Percentiles rank a stretch among this genome's conserved stretches.
These are phyloP conservation scores for Fusarium irregulare DNA, from an alignment of 2,329 filamentous ascomycete species.

Conservation along the genomic window DNA sequence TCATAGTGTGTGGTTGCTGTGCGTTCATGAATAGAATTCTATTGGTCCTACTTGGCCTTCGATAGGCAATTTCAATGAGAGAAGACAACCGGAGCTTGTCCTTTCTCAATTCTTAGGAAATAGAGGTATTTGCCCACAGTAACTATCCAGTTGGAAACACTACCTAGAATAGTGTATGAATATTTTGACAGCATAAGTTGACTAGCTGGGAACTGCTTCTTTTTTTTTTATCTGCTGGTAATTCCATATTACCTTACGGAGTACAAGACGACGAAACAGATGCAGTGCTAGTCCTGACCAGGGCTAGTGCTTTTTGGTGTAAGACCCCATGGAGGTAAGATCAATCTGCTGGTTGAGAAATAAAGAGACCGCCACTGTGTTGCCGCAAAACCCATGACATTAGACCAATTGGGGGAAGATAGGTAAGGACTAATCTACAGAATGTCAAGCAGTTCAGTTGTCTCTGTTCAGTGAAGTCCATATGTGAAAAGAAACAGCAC, in stretches of 20 bases:
- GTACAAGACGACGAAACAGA: not conserved
- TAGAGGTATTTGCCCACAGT: not conserved
- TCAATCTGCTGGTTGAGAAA: not conserved
- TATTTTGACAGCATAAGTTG: not conserved
- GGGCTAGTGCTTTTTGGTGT: not conserved
- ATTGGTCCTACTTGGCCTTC: not conserved
- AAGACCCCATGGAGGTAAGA: not conserved
- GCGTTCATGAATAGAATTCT: not conserved
- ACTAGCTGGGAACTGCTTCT: not conserved
- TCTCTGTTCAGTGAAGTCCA: not conserved
- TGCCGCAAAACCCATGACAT: not conserved
- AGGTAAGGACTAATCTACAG: not conserved
- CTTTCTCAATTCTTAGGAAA: not conserved
- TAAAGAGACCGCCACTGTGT: not conserved
- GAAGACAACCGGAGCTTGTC: not conserved
- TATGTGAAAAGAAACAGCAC: not conserved
- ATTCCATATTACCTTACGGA: too few relatives aligned
- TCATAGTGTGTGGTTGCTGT: not conserved
- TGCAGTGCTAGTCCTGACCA: not conserved
- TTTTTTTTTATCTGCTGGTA: too few relatives aligned
- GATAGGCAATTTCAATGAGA: not conserved
- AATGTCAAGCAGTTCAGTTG: not conserved
- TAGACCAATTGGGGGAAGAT: not conserved
- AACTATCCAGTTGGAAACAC: not conserved
- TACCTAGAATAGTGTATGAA: not conserved